Conservation (phyloP, 23 red algal species). For the Cyanidiococcus yangmingshanensis region DNA sequence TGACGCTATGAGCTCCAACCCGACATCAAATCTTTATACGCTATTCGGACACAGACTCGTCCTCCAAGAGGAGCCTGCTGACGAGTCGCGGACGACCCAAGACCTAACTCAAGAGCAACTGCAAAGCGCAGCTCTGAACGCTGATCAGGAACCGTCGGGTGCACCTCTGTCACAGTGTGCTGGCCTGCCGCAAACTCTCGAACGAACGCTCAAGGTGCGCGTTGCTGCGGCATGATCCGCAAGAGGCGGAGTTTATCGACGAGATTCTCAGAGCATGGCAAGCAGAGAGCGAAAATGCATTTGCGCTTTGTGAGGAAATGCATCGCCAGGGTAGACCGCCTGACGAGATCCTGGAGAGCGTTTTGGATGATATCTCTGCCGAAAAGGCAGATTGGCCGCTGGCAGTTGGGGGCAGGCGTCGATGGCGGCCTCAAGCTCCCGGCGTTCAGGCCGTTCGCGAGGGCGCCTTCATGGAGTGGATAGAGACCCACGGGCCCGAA, state of each 20-base stretch:
- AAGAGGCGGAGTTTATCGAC: slow-evolving; percentile 8
- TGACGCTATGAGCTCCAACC: no score
- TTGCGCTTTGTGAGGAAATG: neutral
- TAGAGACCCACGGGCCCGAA: neutral
- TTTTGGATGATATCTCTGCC: neutral
- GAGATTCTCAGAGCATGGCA: neutral
- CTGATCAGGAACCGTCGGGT: no score
- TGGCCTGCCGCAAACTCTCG: neutral
- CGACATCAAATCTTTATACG: no score
- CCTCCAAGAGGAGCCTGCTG: neutral
- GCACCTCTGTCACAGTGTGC: neutral
- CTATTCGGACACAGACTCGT: neutral
- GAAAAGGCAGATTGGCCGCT: neutral
- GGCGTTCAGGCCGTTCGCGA: neutral
- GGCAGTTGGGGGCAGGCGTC: neutral
- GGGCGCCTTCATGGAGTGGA: slow-evolving; percentile 11
- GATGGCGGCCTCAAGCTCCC: neutral
- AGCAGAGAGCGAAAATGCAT: neutral
- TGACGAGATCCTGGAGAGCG: neutral
- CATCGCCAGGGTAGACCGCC: neutral
- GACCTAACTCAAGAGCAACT: no score
- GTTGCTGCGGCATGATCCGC: slow-evolving; percentile 7
- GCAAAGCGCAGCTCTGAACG: no score
- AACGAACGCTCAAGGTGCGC: slow-evolving; percentile 1
- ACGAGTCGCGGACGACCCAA: no score